A percentile compares a stretch with the other conserved stretches of the same genome.
phyloP scores from a whole-genome alignment of 192 early-diverging fungal genomes.

The Coemansia sp. region DNA sequence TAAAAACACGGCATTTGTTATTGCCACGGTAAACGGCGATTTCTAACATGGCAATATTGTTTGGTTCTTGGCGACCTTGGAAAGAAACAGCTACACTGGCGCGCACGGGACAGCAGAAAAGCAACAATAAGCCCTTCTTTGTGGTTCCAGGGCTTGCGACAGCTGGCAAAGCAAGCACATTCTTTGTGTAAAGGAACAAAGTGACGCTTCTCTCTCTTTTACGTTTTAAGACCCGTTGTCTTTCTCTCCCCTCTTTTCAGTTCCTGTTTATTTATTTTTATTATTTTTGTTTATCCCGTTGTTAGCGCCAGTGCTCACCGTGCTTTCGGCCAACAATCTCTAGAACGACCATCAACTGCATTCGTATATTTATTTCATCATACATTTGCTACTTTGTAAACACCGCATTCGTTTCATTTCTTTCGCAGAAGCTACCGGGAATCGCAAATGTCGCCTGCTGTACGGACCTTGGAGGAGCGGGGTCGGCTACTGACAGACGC shows the following conservation, averaged over 20 bases:
- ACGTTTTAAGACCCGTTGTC: not conserved
- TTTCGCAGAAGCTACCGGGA: not conserved
- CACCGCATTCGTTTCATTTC: not conserved
- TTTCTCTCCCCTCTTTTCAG: not conserved
- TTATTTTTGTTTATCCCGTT: not conserved
- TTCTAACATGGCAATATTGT: not conserved
- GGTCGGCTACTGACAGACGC: slow-evolving; percentile 33
- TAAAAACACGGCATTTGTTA: too few relatives aligned
- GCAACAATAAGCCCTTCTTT: not conserved
- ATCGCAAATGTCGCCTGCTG: slow-evolving; percentile 13
- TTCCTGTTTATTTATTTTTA: slow-evolving; percentile 3
- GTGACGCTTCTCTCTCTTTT: not conserved
- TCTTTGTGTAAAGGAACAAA: not conserved
- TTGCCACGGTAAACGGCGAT: not conserved
- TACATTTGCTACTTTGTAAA: not conserved
- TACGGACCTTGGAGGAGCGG: slow-evolving; percentile 39
- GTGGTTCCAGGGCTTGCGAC: not conserved
- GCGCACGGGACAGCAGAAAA: not conserved
- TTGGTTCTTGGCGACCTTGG: not conserved
- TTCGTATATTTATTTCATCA: not conserved
- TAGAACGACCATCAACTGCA: not conserved
- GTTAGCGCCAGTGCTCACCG: not conserved
- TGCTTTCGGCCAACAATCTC: not conserved
- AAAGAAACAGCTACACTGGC: not conserved
- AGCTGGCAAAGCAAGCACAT: not conserved